Conservation (phyloP, 2,329 filamentous ascomycete genomes). For the Diplodia intermedia region DNA sequence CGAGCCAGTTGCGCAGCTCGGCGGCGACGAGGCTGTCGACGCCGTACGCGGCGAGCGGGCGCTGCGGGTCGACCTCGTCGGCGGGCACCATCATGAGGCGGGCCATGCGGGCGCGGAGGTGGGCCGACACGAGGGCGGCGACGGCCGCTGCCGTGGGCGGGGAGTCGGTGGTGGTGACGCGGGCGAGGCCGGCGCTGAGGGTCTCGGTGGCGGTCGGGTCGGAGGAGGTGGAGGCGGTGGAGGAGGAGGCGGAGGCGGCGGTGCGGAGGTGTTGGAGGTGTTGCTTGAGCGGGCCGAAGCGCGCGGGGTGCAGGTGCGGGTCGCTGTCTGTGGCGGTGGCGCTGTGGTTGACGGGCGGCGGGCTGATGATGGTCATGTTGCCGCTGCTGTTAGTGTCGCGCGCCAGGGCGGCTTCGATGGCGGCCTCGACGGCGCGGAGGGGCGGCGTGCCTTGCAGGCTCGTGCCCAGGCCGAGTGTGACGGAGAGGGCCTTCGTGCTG, state of each 20-base stretch:
- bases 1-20: conserved; percentile 12
- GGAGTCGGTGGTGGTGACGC: not conserved
- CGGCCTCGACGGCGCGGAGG: not conserved
- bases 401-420: not conserved
- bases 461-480: not conserved
- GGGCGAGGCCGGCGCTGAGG: conserved; percentile 31
- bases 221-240: not conserved
- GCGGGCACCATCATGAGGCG: conserved; percentile 28
- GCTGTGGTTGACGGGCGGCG: not conserved
- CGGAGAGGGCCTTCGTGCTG: conserved; percentile 4
- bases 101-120: conserved; percentile 29
- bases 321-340: not conserved
- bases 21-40: conserved; percentile 4
- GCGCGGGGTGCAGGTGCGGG: not conserved
- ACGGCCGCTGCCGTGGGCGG: not conserved
- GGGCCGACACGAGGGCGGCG: conserved; percentile 18
- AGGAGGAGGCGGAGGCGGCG: conserved; percentile 15
- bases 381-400: not conserved
- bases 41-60: conserved; percentile 1
- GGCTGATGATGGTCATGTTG: not conserved
- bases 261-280: not conserved
- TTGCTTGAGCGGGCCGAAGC: not conserved
- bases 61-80: not conserved
- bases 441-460: not conserved
- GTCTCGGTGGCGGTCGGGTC: not conserved